These are phyloP conservation scores for Hippophae rhamnoides DNA, from an alignment of 306 rosid species.

Conservation along the genomic window DNA sequence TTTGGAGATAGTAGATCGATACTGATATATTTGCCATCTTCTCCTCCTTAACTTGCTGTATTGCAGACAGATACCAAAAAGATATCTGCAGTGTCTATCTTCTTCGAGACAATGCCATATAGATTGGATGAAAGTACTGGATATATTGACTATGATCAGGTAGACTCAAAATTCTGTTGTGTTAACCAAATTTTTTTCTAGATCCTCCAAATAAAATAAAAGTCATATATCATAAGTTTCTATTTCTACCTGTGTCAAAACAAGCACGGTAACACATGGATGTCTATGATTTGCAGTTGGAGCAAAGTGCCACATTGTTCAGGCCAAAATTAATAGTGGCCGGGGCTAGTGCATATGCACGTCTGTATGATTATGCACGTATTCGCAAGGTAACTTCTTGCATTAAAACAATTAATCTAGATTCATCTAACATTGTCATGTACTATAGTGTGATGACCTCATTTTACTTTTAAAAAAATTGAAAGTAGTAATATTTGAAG, in stretches of 20 bases:
- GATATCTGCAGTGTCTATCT: conserved; percentile 78
- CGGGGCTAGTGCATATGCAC: conserved; percentile 98
- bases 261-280: conserved; percentile 13
- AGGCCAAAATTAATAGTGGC: conserved; percentile 93
- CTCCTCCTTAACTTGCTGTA: not conserved
- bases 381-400: conserved; percentile 63
- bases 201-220: too few relatives aligned
- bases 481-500: conserved; percentile 12
- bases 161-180: conserved; percentile 22
- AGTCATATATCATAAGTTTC: too few relatives aligned
- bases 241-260: not conserved
- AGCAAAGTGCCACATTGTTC: conserved; percentile 66
- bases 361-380: conserved; percentile 78
- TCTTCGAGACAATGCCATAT: conserved; percentile 75
- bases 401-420: conserved; percentile 3
- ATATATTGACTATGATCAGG: conserved; percentile 73
- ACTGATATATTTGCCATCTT: not conserved
- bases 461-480: conserved; percentile 12
- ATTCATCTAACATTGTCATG: not conserved
- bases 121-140: conserved; percentile 81
- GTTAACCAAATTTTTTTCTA: too few relatives aligned
- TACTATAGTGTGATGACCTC: not conserved
- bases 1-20: not conserved
- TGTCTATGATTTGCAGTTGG: conserved; percentile 52
- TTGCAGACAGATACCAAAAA: conserved; percentile 82